phyloP scores from a whole-genome alignment of 345 rosid genomes.

The Luvunga scandens region DNA sequence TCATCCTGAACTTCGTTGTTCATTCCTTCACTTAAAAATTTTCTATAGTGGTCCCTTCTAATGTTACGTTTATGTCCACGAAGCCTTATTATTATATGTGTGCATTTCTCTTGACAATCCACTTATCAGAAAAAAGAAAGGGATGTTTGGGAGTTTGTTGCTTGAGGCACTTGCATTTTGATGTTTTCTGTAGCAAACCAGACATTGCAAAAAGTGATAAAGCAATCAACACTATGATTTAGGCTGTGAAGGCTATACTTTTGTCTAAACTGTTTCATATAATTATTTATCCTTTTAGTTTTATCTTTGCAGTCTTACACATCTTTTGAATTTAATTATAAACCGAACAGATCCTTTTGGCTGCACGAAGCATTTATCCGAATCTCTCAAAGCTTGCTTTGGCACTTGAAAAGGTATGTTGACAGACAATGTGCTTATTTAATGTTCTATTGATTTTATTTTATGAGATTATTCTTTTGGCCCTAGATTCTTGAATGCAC shows the following conservation, averaged over 20 bases:
- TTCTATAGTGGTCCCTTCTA: not conserved
- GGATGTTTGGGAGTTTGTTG: not conserved
- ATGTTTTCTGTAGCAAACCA: not conserved
- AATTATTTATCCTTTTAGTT: not conserved
- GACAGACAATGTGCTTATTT: not conserved
- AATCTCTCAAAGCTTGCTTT: constrained; percentile 89
- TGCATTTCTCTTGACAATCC: not conserved
- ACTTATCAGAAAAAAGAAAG: not conserved
- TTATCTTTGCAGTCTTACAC: not conserved
- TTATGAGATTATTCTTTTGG: no score
- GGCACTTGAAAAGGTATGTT: constrained; percentile 82
- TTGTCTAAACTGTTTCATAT: not conserved
- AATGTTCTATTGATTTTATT: not conserved
- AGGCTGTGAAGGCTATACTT: not conserved
- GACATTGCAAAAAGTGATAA: not conserved
- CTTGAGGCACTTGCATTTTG: not conserved
- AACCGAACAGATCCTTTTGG: constrained; percentile 63
- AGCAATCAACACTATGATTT: not conserved
- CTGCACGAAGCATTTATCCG: constrained; percentile 73
- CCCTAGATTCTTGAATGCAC: no score
- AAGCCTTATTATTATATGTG: not conserved
- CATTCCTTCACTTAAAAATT: not conserved
- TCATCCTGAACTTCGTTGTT: not conserved
- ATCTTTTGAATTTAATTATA: not conserved
- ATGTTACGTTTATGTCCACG: not conserved